Conservation (phyloP, 805 yeast genomes). For the Teunomyces kruisii region DNA sequence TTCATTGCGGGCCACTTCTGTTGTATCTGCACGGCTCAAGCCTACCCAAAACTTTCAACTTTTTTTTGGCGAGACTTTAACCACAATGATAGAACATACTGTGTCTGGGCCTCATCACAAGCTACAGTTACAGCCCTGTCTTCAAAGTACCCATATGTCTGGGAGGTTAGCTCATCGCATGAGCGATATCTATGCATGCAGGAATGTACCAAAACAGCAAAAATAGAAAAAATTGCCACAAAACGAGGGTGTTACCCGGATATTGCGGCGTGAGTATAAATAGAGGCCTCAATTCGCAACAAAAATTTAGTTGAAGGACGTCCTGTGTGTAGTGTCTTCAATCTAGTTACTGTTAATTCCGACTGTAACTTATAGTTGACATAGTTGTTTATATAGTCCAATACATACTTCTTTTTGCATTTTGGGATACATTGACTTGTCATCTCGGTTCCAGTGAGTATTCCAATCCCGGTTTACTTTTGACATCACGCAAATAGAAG, state of each 20-base stretch:
- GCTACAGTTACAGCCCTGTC: too few relatives aligned
- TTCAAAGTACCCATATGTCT: too few relatives aligned
- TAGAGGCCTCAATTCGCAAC: slow-evolving; percentile 17
- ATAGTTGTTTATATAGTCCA: slow-evolving; percentile 3
- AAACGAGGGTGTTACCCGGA: slow-evolving; percentile 22
- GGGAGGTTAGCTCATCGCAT: not conserved
- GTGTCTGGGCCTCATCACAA: not conserved
- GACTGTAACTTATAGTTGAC: not conserved
- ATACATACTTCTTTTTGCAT: slow-evolving; percentile 4
- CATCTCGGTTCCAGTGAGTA: slow-evolving; percentile 21
- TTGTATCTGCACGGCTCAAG: not conserved
- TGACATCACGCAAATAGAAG: slow-evolving; percentile 4
- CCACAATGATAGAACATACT: not conserved
- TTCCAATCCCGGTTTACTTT: slow-evolving; percentile 4
- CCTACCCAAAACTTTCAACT: not conserved
- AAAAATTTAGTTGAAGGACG: not conserved
- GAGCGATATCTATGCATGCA: not conserved
- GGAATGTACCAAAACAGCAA: slow-evolving; percentile 1
- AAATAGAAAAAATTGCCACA: not conserved
- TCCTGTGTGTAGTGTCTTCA: slow-evolving; percentile 4
- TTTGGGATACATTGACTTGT: slow-evolving; percentile 46
- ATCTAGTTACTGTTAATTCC: not conserved
- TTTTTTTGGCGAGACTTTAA: too few relatives aligned
- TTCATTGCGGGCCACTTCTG: not conserved
- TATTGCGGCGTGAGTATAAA: slow-evolving; percentile 20